Percentiles rank a stretch among this genome's conserved stretches.
phyloP scores from a whole-genome alignment of 345 rosid genomes.

The Citrus mangshanensis region DNA sequence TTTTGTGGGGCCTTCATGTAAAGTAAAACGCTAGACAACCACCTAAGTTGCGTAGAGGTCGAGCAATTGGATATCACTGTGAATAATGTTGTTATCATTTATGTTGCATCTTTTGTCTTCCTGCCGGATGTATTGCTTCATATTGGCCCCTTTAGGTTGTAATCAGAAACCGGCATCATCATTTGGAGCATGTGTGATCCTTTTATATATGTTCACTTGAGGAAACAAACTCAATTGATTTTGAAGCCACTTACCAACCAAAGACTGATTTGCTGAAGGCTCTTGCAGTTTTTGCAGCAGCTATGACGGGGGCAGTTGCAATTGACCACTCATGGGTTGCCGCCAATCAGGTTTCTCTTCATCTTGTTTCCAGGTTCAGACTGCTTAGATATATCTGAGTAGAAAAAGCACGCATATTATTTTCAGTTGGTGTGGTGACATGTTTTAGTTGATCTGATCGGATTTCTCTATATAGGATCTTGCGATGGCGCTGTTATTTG shows the following conservation, averaged over 20 bases:
- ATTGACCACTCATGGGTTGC: constrained; percentile 96
- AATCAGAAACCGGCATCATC: too few species aligned
- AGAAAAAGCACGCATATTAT: background rate
- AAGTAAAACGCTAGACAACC: too few species aligned
- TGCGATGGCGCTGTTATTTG: constrained; percentile 91
- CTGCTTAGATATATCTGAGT: background rate
- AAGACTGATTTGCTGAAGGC: constrained; percentile 84
- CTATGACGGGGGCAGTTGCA: constrained; percentile 75
- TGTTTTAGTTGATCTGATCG: constrained; percentile 15
- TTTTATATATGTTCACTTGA: constrained; percentile 83
- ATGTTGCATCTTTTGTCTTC: too few species aligned
- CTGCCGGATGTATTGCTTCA: too few species aligned
- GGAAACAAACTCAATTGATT: constrained; percentile 73
- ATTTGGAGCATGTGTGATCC: constrained; percentile 59
- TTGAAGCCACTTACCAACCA: constrained; percentile 66
- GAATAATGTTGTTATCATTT: background rate
- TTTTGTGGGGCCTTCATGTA: too few species aligned
- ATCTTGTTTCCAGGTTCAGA: background rate
- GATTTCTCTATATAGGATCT: constrained; percentile 59
- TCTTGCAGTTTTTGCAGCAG: constrained; percentile 67
- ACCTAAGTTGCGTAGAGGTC: too few species aligned
- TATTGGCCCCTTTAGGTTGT: too few species aligned
- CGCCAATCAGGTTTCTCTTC: constrained; percentile 68
- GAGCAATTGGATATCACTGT: too few species aligned
- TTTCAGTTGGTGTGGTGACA: background rate